Percentiles rank a stretch among this genome's conserved stretches.
These are phyloP conservation scores for Amylostereum areolatum DNA, from an alignment of 1,284 basidiomycete species.

Conservation along the genomic window DNA sequence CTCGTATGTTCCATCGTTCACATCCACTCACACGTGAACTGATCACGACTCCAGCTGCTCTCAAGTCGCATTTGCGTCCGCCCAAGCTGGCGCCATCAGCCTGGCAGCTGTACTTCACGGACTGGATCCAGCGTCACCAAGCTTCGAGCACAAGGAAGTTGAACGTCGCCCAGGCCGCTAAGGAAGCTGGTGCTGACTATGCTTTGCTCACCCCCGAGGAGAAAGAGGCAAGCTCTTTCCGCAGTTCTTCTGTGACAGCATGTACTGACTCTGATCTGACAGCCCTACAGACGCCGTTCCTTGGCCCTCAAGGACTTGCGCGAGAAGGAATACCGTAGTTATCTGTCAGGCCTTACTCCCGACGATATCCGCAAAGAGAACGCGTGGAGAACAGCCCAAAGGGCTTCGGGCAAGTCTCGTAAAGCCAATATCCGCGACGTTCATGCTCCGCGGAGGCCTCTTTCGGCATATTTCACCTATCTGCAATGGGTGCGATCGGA, in stretches of 20 bases:
- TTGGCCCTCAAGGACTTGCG: slow-evolving; percentile 79
- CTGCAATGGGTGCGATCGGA: slow-evolving; percentile 82
- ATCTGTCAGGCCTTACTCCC: slow-evolving; percentile 87
- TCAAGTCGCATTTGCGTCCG: slow-evolving; percentile 66
- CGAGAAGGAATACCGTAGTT: slow-evolving; percentile 77
- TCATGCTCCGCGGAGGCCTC: slow-evolving; percentile 93
- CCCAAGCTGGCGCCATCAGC: slow-evolving; percentile 92
- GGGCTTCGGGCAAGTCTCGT: slow-evolving; percentile 89
- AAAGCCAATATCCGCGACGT: slow-evolving; percentile 96
- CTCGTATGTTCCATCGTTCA: slow-evolving; percentile 18
- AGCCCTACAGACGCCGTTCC: slow-evolving; percentile 82
- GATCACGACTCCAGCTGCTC: slow-evolving; percentile 3
- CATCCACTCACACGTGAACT: slow-evolving; percentile 15
- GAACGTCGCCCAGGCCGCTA: slow-evolving; percentile 93
- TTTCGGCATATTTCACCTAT: slow-evolving; percentile 95
- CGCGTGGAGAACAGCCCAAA: slow-evolving; percentile 83
- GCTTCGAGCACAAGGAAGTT: slow-evolving; percentile 74
- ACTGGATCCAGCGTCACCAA: slow-evolving; percentile 91
- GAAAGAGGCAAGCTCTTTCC: slow-evolving; percentile 58
- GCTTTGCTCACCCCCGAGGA: slow-evolving; percentile 72
- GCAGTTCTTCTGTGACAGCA: neutral
- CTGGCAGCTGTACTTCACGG: slow-evolving; percentile 96
- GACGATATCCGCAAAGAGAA: slow-evolving; percentile 96
- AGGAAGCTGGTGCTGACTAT: slow-evolving; percentile 91
- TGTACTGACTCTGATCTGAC: slow-evolving; percentile 15